Percentiles rank a stretch among this genome's conserved stretches.
Conservation (phyloP, 495 filamentous ascomycete genomes). For the Cryomyces minteri region DNA sequence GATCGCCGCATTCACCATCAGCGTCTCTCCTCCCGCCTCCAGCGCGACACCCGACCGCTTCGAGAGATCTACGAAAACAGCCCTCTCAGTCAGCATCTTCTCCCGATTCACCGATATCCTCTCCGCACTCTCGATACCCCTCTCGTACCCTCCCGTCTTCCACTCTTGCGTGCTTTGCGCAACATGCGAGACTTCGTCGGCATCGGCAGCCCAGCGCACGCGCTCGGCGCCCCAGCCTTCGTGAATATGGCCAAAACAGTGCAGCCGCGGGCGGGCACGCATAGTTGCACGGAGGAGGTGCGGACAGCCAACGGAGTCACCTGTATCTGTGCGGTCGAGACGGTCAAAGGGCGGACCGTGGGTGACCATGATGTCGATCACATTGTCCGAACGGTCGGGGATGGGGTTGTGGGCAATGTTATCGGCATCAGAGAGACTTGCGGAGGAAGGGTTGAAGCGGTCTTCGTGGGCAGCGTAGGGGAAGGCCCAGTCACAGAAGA, state of each 20-base stretch:
- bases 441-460: conserved; percentile 29
- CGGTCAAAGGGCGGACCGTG: conserved; percentile 50
- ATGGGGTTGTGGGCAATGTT: conserved; percentile 27
- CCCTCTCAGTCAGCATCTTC: conserved; percentile 4
- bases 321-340: conserved; percentile 27
- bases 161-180: neutral
- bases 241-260: conserved; percentile 63
- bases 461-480: conserved; percentile 34
- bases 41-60: conserved; percentile 15
- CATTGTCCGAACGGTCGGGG: conserved; percentile 22
- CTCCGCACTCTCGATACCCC: neutral
- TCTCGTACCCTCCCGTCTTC: neutral
- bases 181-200: neutral
- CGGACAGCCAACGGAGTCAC: conserved; percentile 32
- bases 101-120: conserved; percentile 11
- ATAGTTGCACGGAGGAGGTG: conserved; percentile 37
- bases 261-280: conserved; percentile 32
- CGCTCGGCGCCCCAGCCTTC: conserved; percentile 52
- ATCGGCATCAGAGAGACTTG: conserved; percentile 4
- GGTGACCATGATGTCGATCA: conserved; percentile 48
- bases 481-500: conserved; percentile 41
- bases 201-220: conserved; percentile 25
- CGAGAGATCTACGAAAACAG: neutral
- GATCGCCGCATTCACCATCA: conserved; percentile 59
- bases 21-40: conserved; percentile 33